Percentiles rank a stretch among this genome's conserved stretches.
phyloP scores from a whole-genome alignment of 257 asterid species.

The Solanum chiquidenum region DNA sequence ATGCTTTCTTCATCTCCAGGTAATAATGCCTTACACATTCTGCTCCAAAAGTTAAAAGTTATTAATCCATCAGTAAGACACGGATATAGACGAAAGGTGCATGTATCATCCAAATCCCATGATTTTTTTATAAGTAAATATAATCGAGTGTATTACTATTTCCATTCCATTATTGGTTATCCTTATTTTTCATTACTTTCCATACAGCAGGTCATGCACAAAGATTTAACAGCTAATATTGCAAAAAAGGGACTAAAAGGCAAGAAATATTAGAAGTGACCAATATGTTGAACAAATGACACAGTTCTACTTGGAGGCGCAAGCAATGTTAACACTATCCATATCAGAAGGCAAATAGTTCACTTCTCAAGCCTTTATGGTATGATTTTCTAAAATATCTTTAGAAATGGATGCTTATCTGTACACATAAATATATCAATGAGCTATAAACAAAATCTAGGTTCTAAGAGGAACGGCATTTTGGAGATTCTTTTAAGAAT shows the following conservation, averaged over 20 bases:
- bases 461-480: not conserved
- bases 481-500: not conserved
- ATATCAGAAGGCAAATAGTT: not conserved
- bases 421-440: not conserved
- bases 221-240: not conserved
- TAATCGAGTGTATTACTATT: not conserved
- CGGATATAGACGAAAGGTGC: not conserved
- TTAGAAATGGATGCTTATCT: not conserved
- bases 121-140: not conserved
- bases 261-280: not conserved
- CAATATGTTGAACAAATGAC: not conserved
- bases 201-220: not conserved
- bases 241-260: not conserved
- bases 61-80: not conserved
- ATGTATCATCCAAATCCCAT: not conserved
- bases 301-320: not conserved
- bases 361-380: not conserved
- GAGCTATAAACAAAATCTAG: not conserved
- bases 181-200: not conserved
- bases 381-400: not conserved
- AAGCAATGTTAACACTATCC: not conserved
- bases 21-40: slow-evolving; percentile 93
- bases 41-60: slow-evolving; percentile 20
- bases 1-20: slow-evolving; percentile 95
- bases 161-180: not conserved